phyloP scores from a whole-genome alignment of 2,329 filamentous ascomycete species.

The Chalara sp. region DNA sequence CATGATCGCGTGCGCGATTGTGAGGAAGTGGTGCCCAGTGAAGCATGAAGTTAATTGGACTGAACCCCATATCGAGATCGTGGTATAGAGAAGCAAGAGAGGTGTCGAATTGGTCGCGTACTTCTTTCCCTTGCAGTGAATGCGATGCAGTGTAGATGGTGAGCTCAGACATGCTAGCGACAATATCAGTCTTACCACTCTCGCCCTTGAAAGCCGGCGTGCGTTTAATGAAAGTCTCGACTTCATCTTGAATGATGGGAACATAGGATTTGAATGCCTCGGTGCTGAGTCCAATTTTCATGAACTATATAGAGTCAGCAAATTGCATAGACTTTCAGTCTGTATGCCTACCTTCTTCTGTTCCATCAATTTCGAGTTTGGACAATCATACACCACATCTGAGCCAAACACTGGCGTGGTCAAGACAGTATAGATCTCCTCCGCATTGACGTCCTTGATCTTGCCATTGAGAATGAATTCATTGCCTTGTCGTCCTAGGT shows the following conservation, averaged over 20 bases:
- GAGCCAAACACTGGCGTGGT: constrained; percentile 69
- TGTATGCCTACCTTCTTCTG: constrained; percentile 70
- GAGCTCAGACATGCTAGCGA: constrained; percentile 73
- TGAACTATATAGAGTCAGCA: constrained; percentile 46
- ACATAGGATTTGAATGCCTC: constrained; percentile 72
- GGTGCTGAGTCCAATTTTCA: constrained; percentile 73
- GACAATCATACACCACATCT: constrained; percentile 86
- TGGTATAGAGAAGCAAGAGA: constrained; percentile 78
- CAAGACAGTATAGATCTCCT: constrained; percentile 81
- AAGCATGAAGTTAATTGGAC: constrained; percentile 82
- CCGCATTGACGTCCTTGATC: constrained; percentile 80
- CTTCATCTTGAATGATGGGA: constrained; percentile 69
- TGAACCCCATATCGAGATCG: constrained; percentile 86
- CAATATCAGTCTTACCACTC: constrained; percentile 64
- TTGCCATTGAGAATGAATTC: constrained; percentile 91
- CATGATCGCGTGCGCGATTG: constrained; percentile 74
- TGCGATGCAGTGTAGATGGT: constrained; percentile 88
- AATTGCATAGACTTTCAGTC: not conserved
- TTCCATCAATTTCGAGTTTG: constrained; percentile 89
- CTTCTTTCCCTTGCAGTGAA: constrained; percentile 76
- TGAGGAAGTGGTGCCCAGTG: constrained; percentile 86
- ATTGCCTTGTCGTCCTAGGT: constrained; percentile 73
- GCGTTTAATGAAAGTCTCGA: constrained; percentile 64
- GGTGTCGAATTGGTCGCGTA: constrained; percentile 73
- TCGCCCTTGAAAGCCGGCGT: constrained; percentile 60